Percentiles rank a stretch among this genome's conserved stretches.
These are phyloP conservation scores for Mucor mucedo DNA, from an alignment of 371 early-diverging fungal species.

Conservation along the genomic window DNA sequence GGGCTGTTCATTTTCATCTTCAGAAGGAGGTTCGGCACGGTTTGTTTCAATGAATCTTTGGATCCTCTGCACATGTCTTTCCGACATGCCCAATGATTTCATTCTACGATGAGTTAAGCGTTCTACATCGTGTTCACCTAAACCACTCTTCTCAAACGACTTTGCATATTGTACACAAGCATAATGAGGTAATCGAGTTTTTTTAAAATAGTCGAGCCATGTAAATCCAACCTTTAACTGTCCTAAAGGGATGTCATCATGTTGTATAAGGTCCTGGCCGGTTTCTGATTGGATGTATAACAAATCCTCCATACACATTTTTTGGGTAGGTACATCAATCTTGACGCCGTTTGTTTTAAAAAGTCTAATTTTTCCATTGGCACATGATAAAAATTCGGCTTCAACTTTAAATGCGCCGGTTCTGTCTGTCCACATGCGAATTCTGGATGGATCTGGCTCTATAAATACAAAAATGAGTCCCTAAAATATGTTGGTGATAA, in stretches of 20 bases:
- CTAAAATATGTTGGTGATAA: background rate
- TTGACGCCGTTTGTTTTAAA: constrained; percentile 94
- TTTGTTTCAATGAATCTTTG: constrained; percentile 60
- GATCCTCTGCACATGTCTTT: constrained; percentile 83
- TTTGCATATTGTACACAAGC: constrained; percentile 78
- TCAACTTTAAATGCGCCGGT: constrained; percentile 91
- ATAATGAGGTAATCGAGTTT: constrained; percentile 71
- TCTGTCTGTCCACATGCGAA: constrained; percentile 91
- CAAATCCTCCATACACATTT: constrained; percentile 77
- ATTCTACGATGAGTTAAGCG: constrained; percentile 76
- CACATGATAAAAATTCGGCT: constrained; percentile 79
- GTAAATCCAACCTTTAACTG: constrained; percentile 62
- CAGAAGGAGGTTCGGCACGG: constrained; percentile 42
- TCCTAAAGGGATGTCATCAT: constrained; percentile 56
- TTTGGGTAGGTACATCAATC: constrained; percentile 91
- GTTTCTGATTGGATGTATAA: constrained; percentile 63
- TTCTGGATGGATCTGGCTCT: constrained; percentile 58
- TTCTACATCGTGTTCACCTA: constrained; percentile 75
- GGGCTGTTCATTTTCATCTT: constrained; percentile 38
- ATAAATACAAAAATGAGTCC: background rate
- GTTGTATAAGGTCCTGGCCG: constrained; percentile 55
- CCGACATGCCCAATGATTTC: constrained; percentile 77
- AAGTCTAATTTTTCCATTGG: constrained; percentile 85
- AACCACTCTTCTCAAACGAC: constrained; percentile 77
- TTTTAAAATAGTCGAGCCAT: constrained; percentile 88